Conservation (phyloP, 441 rosid species). For the Metrosideros polymorpha region DNA sequence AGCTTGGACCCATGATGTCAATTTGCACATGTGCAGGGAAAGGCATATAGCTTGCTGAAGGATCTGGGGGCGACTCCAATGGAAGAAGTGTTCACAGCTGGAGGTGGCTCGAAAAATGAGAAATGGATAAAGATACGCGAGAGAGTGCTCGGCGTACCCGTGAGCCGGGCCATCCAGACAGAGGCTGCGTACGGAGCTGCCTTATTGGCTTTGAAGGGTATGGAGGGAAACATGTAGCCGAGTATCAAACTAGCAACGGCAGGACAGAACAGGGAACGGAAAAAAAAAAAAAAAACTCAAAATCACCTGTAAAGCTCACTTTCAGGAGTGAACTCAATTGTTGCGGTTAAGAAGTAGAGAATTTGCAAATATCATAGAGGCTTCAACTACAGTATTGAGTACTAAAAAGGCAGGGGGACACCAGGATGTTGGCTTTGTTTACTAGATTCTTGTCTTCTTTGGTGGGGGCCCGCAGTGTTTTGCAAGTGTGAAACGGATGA, state of each 20-base stretch:
- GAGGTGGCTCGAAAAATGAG: constrained; percentile 81
- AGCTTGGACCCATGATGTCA: neutral
- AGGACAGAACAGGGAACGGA: neutral
- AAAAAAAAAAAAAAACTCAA: neutral
- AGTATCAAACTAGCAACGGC: neutral
- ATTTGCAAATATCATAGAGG: neutral
- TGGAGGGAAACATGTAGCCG: neutral
- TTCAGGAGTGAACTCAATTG: neutral
- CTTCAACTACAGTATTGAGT: neutral
- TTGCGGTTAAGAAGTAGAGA: neutral
- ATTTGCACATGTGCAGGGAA: constrained; percentile 29
- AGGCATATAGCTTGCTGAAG: constrained; percentile 59
- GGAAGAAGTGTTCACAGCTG: constrained; percentile 74
- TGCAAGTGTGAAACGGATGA: neutral
- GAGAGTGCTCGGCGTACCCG: constrained; percentile 65
- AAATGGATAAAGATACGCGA: constrained; percentile 75
- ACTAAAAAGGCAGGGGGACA: neutral
- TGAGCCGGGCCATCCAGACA: constrained; percentile 53
- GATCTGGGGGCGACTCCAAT: constrained; percentile 71
- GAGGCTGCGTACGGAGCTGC: constrained; percentile 98
- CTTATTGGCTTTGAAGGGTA: constrained; percentile 62
- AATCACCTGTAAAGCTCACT: neutral
- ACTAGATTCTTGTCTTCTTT: neutral
- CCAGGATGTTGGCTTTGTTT: neutral
- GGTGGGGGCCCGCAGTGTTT: neutral